Conservation (phyloP, 768 basidiomycete species). For the Postia placenta region DNA sequence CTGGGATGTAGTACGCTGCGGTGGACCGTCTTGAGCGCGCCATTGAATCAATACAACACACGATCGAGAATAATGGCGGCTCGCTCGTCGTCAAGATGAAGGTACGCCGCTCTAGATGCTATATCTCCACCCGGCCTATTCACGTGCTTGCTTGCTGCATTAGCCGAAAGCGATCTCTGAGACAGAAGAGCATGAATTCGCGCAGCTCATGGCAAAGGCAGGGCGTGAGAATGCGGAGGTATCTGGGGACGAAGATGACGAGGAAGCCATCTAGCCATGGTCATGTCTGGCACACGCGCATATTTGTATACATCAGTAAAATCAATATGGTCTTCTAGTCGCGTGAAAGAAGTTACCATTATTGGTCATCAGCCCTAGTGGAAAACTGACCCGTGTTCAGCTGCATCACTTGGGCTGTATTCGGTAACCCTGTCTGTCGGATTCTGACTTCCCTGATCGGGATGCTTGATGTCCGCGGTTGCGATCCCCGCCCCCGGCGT, state of each 20-base stretch:
- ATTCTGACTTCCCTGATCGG: no score
- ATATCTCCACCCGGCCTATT: neutral
- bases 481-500: no score
- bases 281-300: no score
- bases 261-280: constrained; percentile 40
- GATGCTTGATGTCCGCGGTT: no score
- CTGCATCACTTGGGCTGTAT: no score
- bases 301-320: no score
- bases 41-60: constrained; percentile 81
- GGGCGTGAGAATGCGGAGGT: constrained; percentile 94
- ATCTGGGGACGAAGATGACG: constrained; percentile 90
- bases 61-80: constrained; percentile 83
- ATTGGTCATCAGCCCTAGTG: no score
- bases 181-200: constrained; percentile 95
- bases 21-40: constrained; percentile 92
- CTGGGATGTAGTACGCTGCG: constrained; percentile 59
- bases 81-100: constrained; percentile 94
- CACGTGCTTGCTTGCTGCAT: neutral
- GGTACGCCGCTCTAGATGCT: constrained; percentile 36
- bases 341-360: no score
- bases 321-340: no score
- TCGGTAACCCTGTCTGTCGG: no score
- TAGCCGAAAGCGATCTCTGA: constrained; percentile 98
- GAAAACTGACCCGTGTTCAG: no score
- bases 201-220: constrained; percentile 93